phyloP scores from a whole-genome alignment of 257 asterid species.

The Verbena officinalis region DNA sequence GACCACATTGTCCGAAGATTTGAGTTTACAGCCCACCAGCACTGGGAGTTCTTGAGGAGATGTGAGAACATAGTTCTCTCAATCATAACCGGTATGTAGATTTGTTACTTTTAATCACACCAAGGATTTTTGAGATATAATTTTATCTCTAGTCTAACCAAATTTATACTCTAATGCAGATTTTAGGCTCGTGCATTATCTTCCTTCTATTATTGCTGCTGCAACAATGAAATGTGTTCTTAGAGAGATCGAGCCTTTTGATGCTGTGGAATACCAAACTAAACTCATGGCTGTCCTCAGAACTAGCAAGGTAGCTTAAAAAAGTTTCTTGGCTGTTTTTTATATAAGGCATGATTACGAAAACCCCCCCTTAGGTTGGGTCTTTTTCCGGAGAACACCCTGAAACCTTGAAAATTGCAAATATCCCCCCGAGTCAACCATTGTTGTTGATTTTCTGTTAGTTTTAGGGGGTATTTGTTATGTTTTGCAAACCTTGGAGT shows the following conservation, averaged over 20 bases:
- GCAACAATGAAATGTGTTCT: constrained; percentile 42
- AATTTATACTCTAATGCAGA: constrained; percentile 43
- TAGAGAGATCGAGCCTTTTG: constrained; percentile 40
- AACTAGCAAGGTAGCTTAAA: constrained; percentile 39
- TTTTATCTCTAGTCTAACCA: not conserved
- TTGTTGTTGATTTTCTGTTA: too few relatives aligned
- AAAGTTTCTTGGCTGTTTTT: not conserved
- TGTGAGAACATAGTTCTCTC: constrained; percentile 67
- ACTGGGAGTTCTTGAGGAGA: constrained; percentile 53
- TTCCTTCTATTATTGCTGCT: constrained; percentile 55
- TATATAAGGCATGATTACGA: too few relatives aligned
- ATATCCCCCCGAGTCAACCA: too few relatives aligned
- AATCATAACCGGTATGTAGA: constrained; percentile 59
- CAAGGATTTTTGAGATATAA: constrained; percentile 3
- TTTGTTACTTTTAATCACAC: constrained; percentile 1
- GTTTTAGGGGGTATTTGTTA: too few relatives aligned
- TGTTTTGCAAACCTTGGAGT: too few relatives aligned
- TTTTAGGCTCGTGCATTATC: constrained; percentile 55
- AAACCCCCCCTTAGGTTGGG: too few relatives aligned
- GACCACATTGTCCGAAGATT: constrained; percentile 81
- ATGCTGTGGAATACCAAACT: constrained; percentile 35
- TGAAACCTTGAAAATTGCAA: too few relatives aligned
- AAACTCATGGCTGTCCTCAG: constrained; percentile 35
- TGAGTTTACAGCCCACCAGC: constrained; percentile 44
- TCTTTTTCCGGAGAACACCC: too few relatives aligned